Evolutionary conservation across 78 protist genomes (phyloP), one percentile per base, ranked within the genome.

Genomic region (Protostelium mycophagum): DNA sequence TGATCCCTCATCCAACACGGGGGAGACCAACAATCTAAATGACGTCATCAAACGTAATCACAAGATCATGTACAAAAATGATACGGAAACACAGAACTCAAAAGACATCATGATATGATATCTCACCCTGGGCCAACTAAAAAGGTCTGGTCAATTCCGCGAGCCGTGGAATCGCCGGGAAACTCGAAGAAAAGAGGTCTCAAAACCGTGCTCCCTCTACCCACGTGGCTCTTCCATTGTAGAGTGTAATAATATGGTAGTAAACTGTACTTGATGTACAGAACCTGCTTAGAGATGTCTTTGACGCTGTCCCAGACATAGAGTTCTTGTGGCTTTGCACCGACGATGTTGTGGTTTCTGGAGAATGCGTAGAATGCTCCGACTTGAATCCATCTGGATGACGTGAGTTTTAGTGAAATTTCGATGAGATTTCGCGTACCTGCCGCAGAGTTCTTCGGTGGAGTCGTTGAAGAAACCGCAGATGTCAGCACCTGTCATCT

Each of bases 401-500:
- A n/a, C n/a, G n/a, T n/a, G n/a, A n/a, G n/a, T n/a, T n/a, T n/a
- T n/a, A n/a, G n/a, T n/a, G n/a, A n/a, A n/a, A n/a, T n/a, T n/a
- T n/a, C n/a, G n/a, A n/a, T n/a, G n/a, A n/a, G n/a, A n/a, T n/a
- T n/a, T n/a, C n/a, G n/a, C n/a, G n/a, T n/a, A n/a, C n/a, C n/a
- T n/a, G 28, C 90, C 85, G 85, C 96, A 97, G 28, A 97, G 91
- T 86, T 94, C 97, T 28, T 87, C 94, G 1, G 88, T 95, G 35
- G 97, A 83, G 28, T 88, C 83, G 1, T 92, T 91, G 86, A 86
- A 83, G 87, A 97, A 97, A 83, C 98, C 98, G 63, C 98, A 95
- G n/a, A 97, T 96, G 87, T 97, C 98, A 0, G 98, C 97, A 28
- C 98, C 98, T 36, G 95, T 96, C 34, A 94, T 28, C 35, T 97